Base-by-base conservation (phyloP, 441 rosid species). In the Biscutella auriculata region DNA sequence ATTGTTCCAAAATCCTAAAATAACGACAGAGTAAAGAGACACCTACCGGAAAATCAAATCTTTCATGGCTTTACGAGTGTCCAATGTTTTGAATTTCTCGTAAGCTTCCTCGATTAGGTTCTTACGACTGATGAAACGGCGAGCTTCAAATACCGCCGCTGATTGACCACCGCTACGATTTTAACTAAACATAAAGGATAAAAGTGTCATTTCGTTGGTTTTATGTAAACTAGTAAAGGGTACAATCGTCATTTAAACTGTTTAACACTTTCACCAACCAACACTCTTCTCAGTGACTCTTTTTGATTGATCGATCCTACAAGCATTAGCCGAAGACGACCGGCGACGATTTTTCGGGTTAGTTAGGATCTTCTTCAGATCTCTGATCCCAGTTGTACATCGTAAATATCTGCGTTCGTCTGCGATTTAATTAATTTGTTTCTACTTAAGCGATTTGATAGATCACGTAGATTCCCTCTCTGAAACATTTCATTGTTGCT, bases 281-380 rank as follows among this genome's bases (percentile, higher is more conserved):
- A 40, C 70, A 44, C 55, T 17, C 26, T 9, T 11, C 49, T 52
- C 43, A 35, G 65, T 58, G 57, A 34, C 46, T 30, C 27, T 27
- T 17, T 10, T 44, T 9, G 3, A 42, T 60, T 37, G 46, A 59
- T 42, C 43, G 63, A 32, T 49, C 54, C 25, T 50, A 23, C 30
- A 6, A 36, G n/a, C 66, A 53, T 32, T 50, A 60, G 67, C 44
- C 62, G 46, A 34, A 46, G 52, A 59, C 53, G 32, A 46, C 49
- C 47, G 46, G 62, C 67, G 67, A 63, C 47, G 53, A 54, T 19
- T 14, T 46, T 16, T 1, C 51, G 52, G 71, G 51, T 29, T 44
- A 12, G 44, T 13, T 51, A 29, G 15, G 27, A 26, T 51, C 42
- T 28, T 43, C 14, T 12, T 37, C 45, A 6, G 42, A 59, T 67